phyloP scores from a whole-genome alignment of 192 early-diverging fungal genomes.

The Phycomyces nitens region DNA sequence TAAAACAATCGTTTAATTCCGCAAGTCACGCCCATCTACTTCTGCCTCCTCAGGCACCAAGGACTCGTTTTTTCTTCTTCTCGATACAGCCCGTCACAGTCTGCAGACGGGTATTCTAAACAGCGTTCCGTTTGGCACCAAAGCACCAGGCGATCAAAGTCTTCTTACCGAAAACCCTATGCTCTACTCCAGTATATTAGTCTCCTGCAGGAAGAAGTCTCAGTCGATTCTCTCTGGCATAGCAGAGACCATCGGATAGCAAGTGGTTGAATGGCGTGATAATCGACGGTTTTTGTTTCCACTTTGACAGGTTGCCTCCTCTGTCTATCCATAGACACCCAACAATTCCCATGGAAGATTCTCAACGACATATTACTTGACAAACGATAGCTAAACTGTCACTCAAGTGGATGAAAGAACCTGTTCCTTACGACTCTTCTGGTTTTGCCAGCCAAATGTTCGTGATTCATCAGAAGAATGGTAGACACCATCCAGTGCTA shows the following conservation, averaged over 20 bases:
- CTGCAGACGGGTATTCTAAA: no score
- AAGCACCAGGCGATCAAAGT: no score
- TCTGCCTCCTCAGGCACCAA: no score
- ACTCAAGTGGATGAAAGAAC: conserved; percentile 25
- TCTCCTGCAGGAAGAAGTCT: conserved; percentile 20
- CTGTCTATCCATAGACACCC: conserved; percentile 2
- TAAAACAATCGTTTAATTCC: no score
- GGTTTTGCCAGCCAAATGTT: conserved; percentile 31
- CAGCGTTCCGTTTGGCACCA: no score
- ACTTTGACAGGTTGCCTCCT: conserved; percentile 16
- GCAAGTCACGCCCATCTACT: no score
- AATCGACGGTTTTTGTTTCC: conserved; percentile 17
- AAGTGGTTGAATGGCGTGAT: conserved; percentile 17
- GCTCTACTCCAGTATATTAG: no score
- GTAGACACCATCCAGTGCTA: conserved; percentile 27
- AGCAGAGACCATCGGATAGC: conserved; percentile 10
- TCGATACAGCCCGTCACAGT: no score
- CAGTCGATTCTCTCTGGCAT: conserved; percentile 16
- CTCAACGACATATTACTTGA: conserved; percentile 3
- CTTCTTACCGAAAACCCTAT: not conserved
- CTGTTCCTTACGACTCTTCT: not conserved
- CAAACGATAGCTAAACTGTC: conserved; percentile 24
- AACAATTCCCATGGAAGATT: conserved; percentile 5
- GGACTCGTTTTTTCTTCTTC: no score
- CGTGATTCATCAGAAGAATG: conserved; percentile 28